A percentile compares a stretch with the other conserved stretches of the same genome.
These are phyloP conservation scores for Gossypium davidsonii DNA, from an alignment of 441 rosid genomes.

Conservation along the genomic window DNA sequence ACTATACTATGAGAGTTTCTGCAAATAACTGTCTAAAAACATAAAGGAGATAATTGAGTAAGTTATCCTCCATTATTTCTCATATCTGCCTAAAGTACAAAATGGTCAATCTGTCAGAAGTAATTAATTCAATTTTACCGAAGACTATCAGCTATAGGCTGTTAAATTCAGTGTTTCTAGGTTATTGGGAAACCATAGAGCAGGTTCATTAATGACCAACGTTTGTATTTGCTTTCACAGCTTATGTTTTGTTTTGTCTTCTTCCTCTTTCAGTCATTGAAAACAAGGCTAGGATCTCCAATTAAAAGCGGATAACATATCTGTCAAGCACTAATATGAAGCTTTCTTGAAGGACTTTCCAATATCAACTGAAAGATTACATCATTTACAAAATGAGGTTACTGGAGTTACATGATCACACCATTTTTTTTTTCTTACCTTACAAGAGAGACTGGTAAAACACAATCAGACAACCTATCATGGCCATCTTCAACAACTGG, in stretches of 20 bases:
- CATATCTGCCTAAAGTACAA: not conserved
- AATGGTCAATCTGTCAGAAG: too few species aligned
- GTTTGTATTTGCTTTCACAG: not conserved
- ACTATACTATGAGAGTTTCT: too few species aligned
- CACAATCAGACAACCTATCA: not conserved
- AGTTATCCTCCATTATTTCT: not conserved
- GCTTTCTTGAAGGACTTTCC: not conserved
- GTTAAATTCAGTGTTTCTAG: not conserved
- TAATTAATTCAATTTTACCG: not conserved
- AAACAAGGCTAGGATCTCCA: too few species aligned
- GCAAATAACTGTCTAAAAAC: too few species aligned
- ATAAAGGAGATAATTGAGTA: too few species aligned
- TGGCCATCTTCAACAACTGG: not conserved
- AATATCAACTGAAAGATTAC: too few species aligned
- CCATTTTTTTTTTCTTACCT: too few species aligned
- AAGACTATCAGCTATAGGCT: not conserved
- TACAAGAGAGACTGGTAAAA: not conserved
- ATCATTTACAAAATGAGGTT: too few species aligned
- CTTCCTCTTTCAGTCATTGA: too few species aligned
- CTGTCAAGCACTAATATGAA: not conserved
- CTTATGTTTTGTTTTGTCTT: too few species aligned
- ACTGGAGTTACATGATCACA: not conserved
- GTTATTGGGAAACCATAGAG: not conserved
- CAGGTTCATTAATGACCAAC: not conserved
- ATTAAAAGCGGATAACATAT: too few species aligned